phyloP scores from a whole-genome alignment of 2,329 filamentous ascomycete genomes.

The Xylaria sp. region DNA sequence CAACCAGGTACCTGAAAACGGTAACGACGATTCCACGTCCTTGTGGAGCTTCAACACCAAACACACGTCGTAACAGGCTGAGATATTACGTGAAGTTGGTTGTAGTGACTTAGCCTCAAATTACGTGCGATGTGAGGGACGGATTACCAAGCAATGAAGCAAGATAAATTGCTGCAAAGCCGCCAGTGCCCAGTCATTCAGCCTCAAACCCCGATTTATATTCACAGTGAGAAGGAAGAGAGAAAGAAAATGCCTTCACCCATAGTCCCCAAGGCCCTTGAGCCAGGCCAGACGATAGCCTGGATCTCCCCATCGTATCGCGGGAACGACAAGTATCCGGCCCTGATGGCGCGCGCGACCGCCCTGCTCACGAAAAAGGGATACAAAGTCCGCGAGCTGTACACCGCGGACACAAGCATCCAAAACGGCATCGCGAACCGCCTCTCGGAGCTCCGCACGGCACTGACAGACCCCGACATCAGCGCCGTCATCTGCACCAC shows the following conservation, averaged over 20 bases:
- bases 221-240: not conserved
- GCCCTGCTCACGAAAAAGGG: slow-evolving; percentile 47
- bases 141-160: not conserved
- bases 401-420: slow-evolving; percentile 47
- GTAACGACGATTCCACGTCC: slow-evolving; percentile 19
- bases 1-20: not conserved
- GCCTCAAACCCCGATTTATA: not conserved
- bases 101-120: slow-evolving; percentile 13
- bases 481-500: slow-evolving; percentile 54
- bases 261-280: slow-evolving; percentile 44
- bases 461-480: slow-evolving; percentile 51
- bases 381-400: slow-evolving; percentile 51
- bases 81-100: not conserved
- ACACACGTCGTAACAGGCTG: not conserved
- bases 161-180: not conserved
- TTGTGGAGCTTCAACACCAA: not conserved
- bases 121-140: not conserved
- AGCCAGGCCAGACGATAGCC: slow-evolving; percentile 53
- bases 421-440: slow-evolving; percentile 51
- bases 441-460: slow-evolving; percentile 52
- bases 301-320: slow-evolving; percentile 55
- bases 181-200: not conserved
- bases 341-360: slow-evolving; percentile 47
- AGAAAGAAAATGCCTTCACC: slow-evolving; percentile 33
- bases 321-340: slow-evolving; percentile 48